Base-by-base conservation (phyloP, 371 early-diverging fungal species). In the Mucor mucedo region DNA sequence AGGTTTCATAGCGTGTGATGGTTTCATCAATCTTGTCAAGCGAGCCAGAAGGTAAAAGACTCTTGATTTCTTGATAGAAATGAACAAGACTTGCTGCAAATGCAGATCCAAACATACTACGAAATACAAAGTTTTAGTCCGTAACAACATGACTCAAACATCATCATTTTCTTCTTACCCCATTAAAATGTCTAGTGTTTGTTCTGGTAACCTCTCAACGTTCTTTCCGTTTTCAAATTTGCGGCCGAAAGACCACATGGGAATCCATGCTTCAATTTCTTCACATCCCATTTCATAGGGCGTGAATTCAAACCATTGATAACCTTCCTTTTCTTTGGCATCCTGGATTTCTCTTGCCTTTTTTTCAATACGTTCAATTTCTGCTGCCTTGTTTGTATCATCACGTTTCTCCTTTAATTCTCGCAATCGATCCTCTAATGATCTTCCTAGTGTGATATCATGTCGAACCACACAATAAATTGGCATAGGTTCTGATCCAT, bases 221-320 rank as follows among this genome's bases (percentile, higher is more conserved):
- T 79, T 85, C 38, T 80, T 78, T 29, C 89, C 89, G 8, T 74
- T 68, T 35, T 80, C 79, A 71, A 90, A 90, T 1, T 78, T 78
- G 30, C 92, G 75, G 16, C 92, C 92, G 68, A 90, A 88, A 5
- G 86, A 77, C 89, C 89, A 91, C 3, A 84, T 80, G 2, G 92
- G 89, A 6, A 92, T 75, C 88, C 89, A 92, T 14, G 85, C 88
- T 45, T 73, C 75, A 3, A 86, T 73, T 53, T 92, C 92, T 57
- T 87, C 87, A 66, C 88, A 86, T 27, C 92, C 92, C 61, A 90
- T 75, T 49, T 92, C 89, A 54, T 82, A 90, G 4, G 92, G 92
- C 4, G 84, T 88, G 55, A 91, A 79, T 60, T 92, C 92, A 63
- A 89, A 90, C 92, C 92, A 92, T 53, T 88, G 90, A 60, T 87